Base-by-base conservation (phyloP, 441 rosid genomes). In the Erodium texanum region DNA sequence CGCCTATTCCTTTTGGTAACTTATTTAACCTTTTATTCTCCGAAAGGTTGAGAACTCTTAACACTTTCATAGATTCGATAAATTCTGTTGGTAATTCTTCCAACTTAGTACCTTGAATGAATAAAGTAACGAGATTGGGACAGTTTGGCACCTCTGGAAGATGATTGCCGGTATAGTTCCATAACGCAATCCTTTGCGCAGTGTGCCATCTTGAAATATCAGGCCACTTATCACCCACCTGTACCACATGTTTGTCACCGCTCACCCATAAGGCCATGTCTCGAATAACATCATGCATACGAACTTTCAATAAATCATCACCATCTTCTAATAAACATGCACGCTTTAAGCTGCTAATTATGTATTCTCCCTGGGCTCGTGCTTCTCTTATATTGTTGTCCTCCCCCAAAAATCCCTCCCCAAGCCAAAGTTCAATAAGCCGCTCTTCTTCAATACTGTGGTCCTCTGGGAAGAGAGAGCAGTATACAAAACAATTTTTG, bases 1-100 rank as follows among this genome's bases (percentile, higher is more conserved):
- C 64, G 4, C 5, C 2, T 32, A 72, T 29, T 62, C 70, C 22
- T 36, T 72, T 67, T 18, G 71, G 75, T 4, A 72, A 50, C n/a
- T 1, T 29, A 16, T 72, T 22, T 5, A 72, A 62, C 2, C 58
- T 32, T n/a, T 62, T 66, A 11, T 62, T 41, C 63, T 18, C 15
- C 14, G 29, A 50, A 54, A 62, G 36, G 52, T 72, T 52, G 22
- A 72, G 29, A 0, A 66, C 59, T 67, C 23, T 70, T 69, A 16
- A 72, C 24, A 9, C 27, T 67, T 8, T 62, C 64, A 20, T 63
- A 45, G 15, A 70, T 24, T n/a, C 23, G 0, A 24, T 23, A 0
- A 18, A 63, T 0, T 10, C 45, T 0, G 5, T 22, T 32, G 62
- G 48, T 18, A 27, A 11, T 50, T 23, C 10, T 0, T 19, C 18